Base-by-base conservation (phyloP, 352 stramenopile species). In the Globisporangium canariense region DNA sequence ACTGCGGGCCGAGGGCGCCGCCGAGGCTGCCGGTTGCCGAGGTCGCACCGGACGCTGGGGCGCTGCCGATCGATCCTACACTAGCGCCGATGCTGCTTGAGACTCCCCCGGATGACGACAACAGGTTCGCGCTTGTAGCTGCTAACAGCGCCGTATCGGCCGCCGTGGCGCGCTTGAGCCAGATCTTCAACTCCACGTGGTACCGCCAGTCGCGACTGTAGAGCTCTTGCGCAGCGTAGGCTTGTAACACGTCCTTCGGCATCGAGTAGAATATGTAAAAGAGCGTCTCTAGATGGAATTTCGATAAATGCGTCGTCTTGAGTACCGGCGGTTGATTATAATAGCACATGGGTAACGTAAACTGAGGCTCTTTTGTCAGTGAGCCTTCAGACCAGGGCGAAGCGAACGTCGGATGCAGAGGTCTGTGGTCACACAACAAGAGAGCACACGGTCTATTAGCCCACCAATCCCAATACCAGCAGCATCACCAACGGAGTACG, bases 191-290 rank as follows among this genome's bases (percentile, higher is more conserved):
- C 58, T 99, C 97, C 13, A 75, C 82, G 69, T 99, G 96, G 79
- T 98, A 99, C 64, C 91, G 90, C 97, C 97, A 99, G 66, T 99
- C 96, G 58, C 97, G 91, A 55, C 80, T 91, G 64, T 96, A 92
- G 20, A 97, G 78, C 69, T 97, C 90, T 64, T 97, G 89, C 13
- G 89, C 89, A 11, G 84, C 81, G 54, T 93, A 95, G 5, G 90
- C 89, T 78, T 99, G 97, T 56, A 99, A 78, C 5, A 98, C 90
- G 76, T 99, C 97, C 81, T 98, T 97, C 50, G 97, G 97, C 83
- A 99, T 96, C 59, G 93, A 93, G 81, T 99, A 99, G 78, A 99
- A 99, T 70, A 99, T 98, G 83, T 98, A 99, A 80, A 99, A 99
- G 25, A 99, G 81, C 59, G 97, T 99, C 86, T 99, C 97, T 51